Evolutionary conservation across 1,139 yeast genomes (phyloP).

Genomic region (Hyphopichia wangnamkhiaoensis): DNA sequence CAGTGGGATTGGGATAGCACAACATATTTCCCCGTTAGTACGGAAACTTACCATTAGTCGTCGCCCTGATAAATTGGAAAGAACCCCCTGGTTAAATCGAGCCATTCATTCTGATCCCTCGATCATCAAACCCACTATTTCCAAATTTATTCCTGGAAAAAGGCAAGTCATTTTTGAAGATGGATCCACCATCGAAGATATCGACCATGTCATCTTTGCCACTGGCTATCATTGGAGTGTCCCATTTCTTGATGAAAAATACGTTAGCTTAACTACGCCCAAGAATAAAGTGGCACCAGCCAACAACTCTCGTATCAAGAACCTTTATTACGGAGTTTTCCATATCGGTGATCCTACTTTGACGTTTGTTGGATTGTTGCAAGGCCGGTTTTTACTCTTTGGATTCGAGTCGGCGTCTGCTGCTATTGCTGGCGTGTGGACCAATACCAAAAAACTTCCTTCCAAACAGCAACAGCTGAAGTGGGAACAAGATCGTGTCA

Average conservation of each 20-base stretch:
- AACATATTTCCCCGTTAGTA: slow-evolving; percentile 39
- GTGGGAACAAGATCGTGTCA: slow-evolving; percentile 32
- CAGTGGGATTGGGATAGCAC: slow-evolving; percentile 45
- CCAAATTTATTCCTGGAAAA: not conserved
- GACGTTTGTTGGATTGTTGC: slow-evolving; percentile 42
- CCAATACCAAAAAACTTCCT: slow-evolving; percentile 35
- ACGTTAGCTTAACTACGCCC: slow-evolving; percentile 20
- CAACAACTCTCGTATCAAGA: slow-evolving; percentile 14
- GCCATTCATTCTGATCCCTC: slow-evolving; percentile 14
- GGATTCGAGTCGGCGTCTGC: slow-evolving; percentile 47
- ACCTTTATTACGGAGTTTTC: slow-evolving; percentile 39
- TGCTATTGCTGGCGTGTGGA: slow-evolving; percentile 31
- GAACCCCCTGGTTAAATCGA: slow-evolving; percentile 31
- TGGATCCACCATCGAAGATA: slow-evolving; percentile 22
- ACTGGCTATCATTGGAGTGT: slow-evolving; percentile 47
- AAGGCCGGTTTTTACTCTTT: slow-evolving; percentile 39
- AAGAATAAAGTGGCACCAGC: not conserved
- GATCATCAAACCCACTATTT: not conserved
- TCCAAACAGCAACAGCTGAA: slow-evolving; percentile 23
- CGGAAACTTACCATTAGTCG: slow-evolving; percentile 19
- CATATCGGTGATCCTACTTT: slow-evolving; percentile 35
- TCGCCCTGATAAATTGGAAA: not conserved
- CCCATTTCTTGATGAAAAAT: slow-evolving; percentile 35
- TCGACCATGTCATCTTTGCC: slow-evolving; percentile 43
- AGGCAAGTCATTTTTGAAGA: slow-evolving; percentile 36